These are phyloP conservation scores for Teratosphaeria gauchensis DNA, from an alignment of 2,329 filamentous ascomycete genomes.

Conservation along the genomic window DNA sequence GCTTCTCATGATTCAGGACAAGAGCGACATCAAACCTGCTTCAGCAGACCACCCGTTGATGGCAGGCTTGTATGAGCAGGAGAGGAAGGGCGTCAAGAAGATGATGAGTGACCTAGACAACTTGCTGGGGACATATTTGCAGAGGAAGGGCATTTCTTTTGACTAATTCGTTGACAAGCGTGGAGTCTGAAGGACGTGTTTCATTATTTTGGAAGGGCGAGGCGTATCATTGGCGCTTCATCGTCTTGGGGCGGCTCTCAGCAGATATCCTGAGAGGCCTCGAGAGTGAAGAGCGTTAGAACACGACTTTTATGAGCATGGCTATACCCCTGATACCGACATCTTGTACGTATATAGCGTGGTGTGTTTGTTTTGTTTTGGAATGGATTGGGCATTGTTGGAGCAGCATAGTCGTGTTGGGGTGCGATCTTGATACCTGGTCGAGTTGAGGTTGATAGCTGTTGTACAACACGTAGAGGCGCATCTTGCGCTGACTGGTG, in stretches of 20 bases:
- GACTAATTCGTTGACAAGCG: background rate
- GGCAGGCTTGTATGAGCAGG: slow-evolving; percentile 70
- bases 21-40: slow-evolving; percentile 68
- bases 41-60: slow-evolving; percentile 79
- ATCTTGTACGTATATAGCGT: background rate
- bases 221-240: background rate
- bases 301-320: background rate
- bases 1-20: slow-evolving; percentile 85
- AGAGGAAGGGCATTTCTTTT: slow-evolving; percentile 15
- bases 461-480: background rate
- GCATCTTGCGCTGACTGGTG: background rate
- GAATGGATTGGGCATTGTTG: background rate
- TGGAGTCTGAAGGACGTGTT: background rate
- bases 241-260: background rate
- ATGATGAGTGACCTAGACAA: slow-evolving; percentile 80
- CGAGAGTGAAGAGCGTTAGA: background rate
- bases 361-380: background rate
- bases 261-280: background rate
- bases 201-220: background rate
- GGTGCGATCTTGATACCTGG: background rate
- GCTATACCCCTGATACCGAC: background rate
- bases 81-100: slow-evolving; percentile 75
- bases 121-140: slow-evolving; percentile 19
- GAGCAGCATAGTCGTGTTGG: background rate
- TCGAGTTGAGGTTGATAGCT: background rate